A percentile compares a stretch with the other conserved stretches of the same genome.
These are phyloP conservation scores for Hypoxylon sp. DNA, from an alignment of 2,329 filamentous ascomycete genomes.

Conservation along the genomic window DNA sequence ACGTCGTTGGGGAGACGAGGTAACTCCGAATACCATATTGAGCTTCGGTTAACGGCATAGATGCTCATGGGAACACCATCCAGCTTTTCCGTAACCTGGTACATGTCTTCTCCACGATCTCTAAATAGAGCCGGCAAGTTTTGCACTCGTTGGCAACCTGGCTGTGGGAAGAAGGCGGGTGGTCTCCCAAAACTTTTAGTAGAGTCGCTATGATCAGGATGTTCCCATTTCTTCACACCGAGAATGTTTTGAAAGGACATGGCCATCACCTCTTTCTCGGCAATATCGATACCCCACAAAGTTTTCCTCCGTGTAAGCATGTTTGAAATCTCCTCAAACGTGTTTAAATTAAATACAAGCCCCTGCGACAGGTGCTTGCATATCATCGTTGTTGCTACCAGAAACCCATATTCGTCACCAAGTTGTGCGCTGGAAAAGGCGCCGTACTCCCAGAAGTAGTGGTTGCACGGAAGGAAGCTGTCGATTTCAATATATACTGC, in stretches of 20 bases:
- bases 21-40: not conserved
- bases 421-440: not conserved
- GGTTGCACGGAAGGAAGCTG: slow-evolving; percentile 3
- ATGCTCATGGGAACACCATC: slow-evolving; percentile 12
- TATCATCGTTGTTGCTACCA: slow-evolving; percentile 11
- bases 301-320: not conserved
- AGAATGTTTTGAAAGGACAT: slow-evolving; percentile 1
- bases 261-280: not conserved
- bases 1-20: not conserved
- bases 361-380: slow-evolving; percentile 10
- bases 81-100: slow-evolving; percentile 9
- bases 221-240: slow-evolving; percentile 3
- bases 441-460: slow-evolving; percentile 7
- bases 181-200: not conserved
- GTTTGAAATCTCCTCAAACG: slow-evolving; percentile 1
- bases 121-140: slow-evolving; percentile 3
- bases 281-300: not conserved
- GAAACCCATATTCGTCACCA: not conserved
- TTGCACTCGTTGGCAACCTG: not conserved
- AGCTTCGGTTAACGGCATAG: not conserved
- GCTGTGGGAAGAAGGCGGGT: slow-evolving; percentile 13
- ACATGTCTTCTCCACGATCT: not conserved
- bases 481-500: slow-evolving; percentile 5
- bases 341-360: not conserved
- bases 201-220: not conserved